These are phyloP conservation scores for Phytopythium mirpurense DNA, from an alignment of 352 stramenopile species.

Conservation along the genomic window DNA sequence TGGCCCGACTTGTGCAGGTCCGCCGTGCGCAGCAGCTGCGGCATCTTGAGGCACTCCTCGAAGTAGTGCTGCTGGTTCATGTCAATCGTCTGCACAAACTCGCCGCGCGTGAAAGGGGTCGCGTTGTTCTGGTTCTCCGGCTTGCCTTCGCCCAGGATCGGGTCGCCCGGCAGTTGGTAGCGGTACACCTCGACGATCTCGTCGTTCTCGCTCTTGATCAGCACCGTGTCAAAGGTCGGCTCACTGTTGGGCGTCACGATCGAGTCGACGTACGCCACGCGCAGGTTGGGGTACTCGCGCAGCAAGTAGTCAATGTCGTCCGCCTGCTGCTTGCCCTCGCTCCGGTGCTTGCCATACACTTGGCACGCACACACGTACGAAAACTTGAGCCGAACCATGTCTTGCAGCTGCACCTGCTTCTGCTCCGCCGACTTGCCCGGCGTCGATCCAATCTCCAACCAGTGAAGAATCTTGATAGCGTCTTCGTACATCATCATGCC, in stretches of 20 bases:
- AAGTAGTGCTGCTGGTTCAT: slow-evolving; percentile 89
- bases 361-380: slow-evolving; percentile 84
- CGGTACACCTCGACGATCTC: slow-evolving; percentile 80
- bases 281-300: slow-evolving; percentile 75
- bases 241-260: slow-evolving; percentile 28
- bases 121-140: slow-evolving; percentile 87
- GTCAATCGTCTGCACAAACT: slow-evolving; percentile 87
- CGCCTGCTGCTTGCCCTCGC: slow-evolving; percentile 58
- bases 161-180: slow-evolving; percentile 75
- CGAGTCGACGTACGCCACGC: slow-evolving; percentile 82
- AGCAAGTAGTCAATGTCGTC: slow-evolving; percentile 82
- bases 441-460: slow-evolving; percentile 76
- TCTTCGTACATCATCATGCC: slow-evolving; percentile 88
- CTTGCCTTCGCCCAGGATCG: slow-evolving; percentile 79
- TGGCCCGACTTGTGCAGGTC: slow-evolving; percentile 64
- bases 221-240: slow-evolving; percentile 57
- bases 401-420: slow-evolving; percentile 74
- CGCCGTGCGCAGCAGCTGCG: slow-evolving; percentile 65
- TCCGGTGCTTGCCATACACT: slow-evolving; percentile 77
- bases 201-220: slow-evolving; percentile 75
- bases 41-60: slow-evolving; percentile 85
- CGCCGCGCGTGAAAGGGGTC: slow-evolving; percentile 68
- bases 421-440: slow-evolving; percentile 58
- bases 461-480: slow-evolving; percentile 84
- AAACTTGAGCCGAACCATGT: slow-evolving; percentile 85